Base-by-base conservation (phyloP, 106 monocot genomes). In the Cymbidium sinense region DNA sequence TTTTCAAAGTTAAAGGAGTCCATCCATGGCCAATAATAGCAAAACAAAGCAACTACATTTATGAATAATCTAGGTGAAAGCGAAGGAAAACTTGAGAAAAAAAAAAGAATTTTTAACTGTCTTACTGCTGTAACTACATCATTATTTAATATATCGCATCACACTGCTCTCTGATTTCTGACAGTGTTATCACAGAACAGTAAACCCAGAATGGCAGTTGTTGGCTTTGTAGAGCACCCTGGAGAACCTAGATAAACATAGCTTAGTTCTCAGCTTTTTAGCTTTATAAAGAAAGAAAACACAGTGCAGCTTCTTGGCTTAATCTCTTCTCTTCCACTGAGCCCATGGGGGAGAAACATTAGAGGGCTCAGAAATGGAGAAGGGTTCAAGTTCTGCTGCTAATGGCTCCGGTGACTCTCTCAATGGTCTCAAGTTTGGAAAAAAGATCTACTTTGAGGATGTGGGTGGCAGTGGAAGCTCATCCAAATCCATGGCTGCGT, bases 361-460 rank as follows among this genome's bases (percentile, higher is more conserved):
- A 79, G 75, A 67, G 75, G 43, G 43, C 19, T 41, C 34, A 58
- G 75, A 33, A 76, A 84, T 84, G 86, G 86, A 88, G 82, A 82
- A 64, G 82, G 82, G 81, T 55, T 82, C 87, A 27, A 74, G 79
- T 43, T 82, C 82, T 47, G 80, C 75, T 54, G 47, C 75, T 36
- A 33, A 18, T 35, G 78, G 72, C 76, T 52, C 71, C 47, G 75
- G 54, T 67, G 89, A 89, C 76, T 78, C 87, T 43, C 79, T 90
- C 75, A 64, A 86, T 80, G 88, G 93, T 47, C 83, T 91, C 70
- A 84, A 72, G 76, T 91, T 93, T 62, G 93, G 93, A 51, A 88
- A 88, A 29, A 93, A 91, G 87, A 88, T 91, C 79, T 93, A 91
- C 80, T 93, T 93, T 54, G 90, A 93, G 73, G 93, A 93, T 77